Conservation (phyloP, 257 asterid genomes). For the Solanum gandarillasii region DNA sequence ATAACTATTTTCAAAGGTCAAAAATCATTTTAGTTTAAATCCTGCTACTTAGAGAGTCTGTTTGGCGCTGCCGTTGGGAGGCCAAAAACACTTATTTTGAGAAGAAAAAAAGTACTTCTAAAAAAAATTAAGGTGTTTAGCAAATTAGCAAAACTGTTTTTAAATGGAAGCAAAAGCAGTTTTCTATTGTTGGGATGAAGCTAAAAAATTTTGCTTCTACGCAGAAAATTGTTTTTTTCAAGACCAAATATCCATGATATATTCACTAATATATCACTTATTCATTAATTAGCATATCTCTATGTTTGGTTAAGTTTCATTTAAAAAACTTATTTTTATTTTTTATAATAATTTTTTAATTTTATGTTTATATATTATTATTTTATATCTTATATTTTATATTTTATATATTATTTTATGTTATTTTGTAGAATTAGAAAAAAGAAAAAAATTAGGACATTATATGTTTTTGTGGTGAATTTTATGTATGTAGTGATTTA, state of each 20-base stretch:
- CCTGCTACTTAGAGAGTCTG: not conserved
- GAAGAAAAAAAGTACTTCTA: not conserved
- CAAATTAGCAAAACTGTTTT: not conserved
- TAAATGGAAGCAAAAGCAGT: not conserved
- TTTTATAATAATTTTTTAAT: no score
- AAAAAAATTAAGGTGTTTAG: not conserved
- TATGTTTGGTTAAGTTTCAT: not conserved
- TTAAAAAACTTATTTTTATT: no score
- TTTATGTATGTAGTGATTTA: no score
- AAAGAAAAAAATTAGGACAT: no score
- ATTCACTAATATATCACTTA: not conserved
- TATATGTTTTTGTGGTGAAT: no score
- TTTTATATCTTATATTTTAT: no score
- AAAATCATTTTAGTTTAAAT: not conserved
- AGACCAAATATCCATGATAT: not conserved
- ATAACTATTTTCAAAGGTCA: not conserved
- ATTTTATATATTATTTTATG: no score
- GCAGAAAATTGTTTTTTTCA: not conserved
- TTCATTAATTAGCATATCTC: not conserved
- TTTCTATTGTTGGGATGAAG: not conserved
- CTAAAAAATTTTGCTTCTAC: not conserved
- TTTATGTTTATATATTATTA: no score
- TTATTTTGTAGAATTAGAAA: no score
- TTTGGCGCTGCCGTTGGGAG: not conserved
- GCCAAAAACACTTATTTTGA: not conserved